A percentile compares a stretch with the other conserved stretches of the same genome.
phyloP scores from a whole-genome alignment of 257 asterid species.

The Nicotiana sylvestris region DNA sequence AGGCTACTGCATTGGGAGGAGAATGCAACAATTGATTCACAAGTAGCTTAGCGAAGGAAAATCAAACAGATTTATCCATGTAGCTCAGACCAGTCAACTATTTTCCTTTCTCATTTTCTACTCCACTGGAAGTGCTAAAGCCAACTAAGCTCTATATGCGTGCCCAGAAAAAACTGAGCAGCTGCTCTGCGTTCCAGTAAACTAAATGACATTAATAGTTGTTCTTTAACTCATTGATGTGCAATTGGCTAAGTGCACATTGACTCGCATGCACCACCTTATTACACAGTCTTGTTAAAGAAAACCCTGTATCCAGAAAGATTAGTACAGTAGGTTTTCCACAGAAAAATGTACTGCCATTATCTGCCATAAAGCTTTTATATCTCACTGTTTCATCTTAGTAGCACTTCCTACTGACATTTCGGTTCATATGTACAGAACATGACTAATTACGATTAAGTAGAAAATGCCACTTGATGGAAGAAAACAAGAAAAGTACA shows the following conservation, averaged over 20 bases:
- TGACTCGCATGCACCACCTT: neutral
- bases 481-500: conserved; percentile 5
- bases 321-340: neutral
- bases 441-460: neutral
- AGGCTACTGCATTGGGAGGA: neutral
- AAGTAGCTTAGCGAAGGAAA: neutral
- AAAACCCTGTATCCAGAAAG: neutral
- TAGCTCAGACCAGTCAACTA: neutral
- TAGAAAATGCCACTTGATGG: neutral
- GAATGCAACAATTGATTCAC: neutral
- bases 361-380: neutral
- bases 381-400: neutral
- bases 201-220: too few species aligned
- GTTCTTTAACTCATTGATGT: conserved; percentile 4
- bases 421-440: neutral
- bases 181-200: too few species aligned
- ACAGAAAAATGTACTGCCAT: neutral
- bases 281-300: neutral
- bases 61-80: neutral
- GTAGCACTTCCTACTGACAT: neutral
- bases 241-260: neutral
- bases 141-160: neutral
- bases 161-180: neutral
- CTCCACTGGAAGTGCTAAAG: neutral
- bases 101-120: neutral